phyloP scores from a whole-genome alignment of 208 protist genomes.

The Leishmania turanica region DNA sequence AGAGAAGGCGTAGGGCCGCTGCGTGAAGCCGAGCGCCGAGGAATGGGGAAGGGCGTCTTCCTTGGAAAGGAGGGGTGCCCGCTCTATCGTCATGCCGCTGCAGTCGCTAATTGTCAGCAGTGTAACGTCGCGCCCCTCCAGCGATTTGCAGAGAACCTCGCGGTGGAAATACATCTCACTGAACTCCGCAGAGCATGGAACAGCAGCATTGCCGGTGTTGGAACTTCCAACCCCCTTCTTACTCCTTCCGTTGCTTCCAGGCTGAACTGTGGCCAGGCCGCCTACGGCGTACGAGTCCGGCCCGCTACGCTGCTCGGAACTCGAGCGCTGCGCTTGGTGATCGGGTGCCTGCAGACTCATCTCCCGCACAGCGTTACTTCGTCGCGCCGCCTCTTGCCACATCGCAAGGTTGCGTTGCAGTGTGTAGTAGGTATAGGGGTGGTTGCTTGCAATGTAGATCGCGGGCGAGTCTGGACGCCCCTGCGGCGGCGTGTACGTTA shows the following conservation, averaged over 20 bases:
- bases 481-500: conserved; percentile 42
- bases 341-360: conserved; percentile 9
- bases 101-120: conserved; percentile 89
- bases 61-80: conserved; percentile 35
- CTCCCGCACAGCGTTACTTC: conserved; percentile 19
- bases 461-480: conserved; percentile 57
- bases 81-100: conserved; percentile 41
- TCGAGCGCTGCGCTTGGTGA: not conserved
- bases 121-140: conserved; percentile 85
- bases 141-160: conserved; percentile 83
- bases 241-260: not conserved
- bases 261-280: not conserved
- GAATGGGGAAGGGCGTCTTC: conserved; percentile 68
- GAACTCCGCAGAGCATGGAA: not conserved
- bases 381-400: conserved; percentile 52
- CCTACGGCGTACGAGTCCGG: not conserved
- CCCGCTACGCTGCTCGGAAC: not conserved
- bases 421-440: conserved; percentile 88
- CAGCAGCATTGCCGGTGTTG: not conserved
- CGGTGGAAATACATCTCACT: conserved; percentile 79
- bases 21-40: conserved; percentile 47
- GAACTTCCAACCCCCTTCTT: not conserved
- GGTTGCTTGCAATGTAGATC: conserved; percentile 92
- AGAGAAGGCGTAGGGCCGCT: conserved; percentile 60
- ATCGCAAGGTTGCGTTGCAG: conserved; percentile 62